phyloP scores from a whole-genome alignment of 164 flowering plant genomes.

The Magnolia changhungtana region DNA sequence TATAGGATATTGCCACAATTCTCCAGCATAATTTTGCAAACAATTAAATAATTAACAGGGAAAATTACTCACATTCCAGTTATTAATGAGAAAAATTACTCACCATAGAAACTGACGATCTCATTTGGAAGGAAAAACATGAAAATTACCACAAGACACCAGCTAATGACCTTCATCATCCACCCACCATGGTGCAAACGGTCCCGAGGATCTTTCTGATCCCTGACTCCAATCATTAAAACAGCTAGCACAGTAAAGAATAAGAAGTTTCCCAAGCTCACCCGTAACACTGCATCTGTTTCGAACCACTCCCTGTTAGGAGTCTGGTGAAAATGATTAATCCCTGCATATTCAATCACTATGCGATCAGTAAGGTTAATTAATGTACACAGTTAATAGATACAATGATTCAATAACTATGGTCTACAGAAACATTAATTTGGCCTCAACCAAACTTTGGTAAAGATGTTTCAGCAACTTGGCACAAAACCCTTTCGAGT shows the following conservation, averaged over 20 bases:
- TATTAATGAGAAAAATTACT: conserved; percentile 12
- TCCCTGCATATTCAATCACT: conserved; percentile 58
- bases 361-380: background rate
- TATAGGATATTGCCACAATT: too few species aligned
- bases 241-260: conserved; percentile 77
- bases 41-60: too few species aligned
- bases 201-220: conserved; percentile 93
- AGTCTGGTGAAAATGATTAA: conserved; percentile 79
- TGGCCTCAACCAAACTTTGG: too few species aligned
- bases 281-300: conserved; percentile 96
- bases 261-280: conserved; percentile 94
- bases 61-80: too few species aligned
- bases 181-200: conserved; percentile 95
- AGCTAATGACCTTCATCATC: conserved; percentile 83
- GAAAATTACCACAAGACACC: conserved; percentile 80
- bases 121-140: conserved; percentile 95
- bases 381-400: background rate
- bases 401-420: background rate
- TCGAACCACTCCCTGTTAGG: conserved; percentile 95
- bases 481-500: too few species aligned
- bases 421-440: too few species aligned
- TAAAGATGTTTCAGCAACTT: too few species aligned
- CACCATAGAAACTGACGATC: conserved; percentile 83
- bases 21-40: too few species aligned
- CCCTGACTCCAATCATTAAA: conserved; percentile 89